These are phyloP conservation scores for Knufia fluminis DNA, from an alignment of 2,329 filamentous ascomycete species.

Conservation along the genomic window DNA sequence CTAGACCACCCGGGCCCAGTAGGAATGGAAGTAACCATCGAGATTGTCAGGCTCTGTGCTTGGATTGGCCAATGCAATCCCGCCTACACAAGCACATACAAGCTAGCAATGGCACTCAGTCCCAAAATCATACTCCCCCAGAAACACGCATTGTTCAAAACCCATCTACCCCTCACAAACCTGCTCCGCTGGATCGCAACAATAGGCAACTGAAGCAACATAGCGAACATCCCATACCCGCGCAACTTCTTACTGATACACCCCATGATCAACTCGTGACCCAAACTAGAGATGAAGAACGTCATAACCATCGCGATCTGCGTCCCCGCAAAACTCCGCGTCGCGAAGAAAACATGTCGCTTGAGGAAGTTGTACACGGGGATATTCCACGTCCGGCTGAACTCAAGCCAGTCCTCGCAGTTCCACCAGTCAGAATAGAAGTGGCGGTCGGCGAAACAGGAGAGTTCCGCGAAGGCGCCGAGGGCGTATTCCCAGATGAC, in stretches of 20 bases:
- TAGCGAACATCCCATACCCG: conserved; percentile 85
- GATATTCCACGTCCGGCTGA: conserved; percentile 94
- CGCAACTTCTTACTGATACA: conserved; percentile 96
- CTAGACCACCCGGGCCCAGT: too few relatives aligned
- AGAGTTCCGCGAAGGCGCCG: conserved; percentile 90
- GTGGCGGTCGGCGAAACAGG: conserved; percentile 82
- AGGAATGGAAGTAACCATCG: too few relatives aligned
- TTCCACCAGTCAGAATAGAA: conserved; percentile 78
- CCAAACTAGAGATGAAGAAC: conserved; percentile 79
- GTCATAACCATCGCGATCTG: conserved; percentile 76
- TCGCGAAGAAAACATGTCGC: conserved; percentile 84
- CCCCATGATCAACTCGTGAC: conserved; percentile 92
- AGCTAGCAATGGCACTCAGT: conserved; percentile 59
- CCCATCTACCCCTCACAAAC: conserved; percentile 63
- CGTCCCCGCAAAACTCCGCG: conserved; percentile 64
- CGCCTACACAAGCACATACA: conserved; percentile 48
- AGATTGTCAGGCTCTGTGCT: background rate
- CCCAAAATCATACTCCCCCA: conserved; percentile 90
- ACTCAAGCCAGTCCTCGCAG: conserved; percentile 62
- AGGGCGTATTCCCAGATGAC: conserved; percentile 97
- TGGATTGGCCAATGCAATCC: background rate
- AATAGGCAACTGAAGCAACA: conserved; percentile 95
- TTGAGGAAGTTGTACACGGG: conserved; percentile 93
- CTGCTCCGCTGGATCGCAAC: conserved; percentile 79
- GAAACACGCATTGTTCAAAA: conserved; percentile 81